Conservation (phyloP, 1,284 basidiomycete species). For the Lentinus polychrous region DNA sequence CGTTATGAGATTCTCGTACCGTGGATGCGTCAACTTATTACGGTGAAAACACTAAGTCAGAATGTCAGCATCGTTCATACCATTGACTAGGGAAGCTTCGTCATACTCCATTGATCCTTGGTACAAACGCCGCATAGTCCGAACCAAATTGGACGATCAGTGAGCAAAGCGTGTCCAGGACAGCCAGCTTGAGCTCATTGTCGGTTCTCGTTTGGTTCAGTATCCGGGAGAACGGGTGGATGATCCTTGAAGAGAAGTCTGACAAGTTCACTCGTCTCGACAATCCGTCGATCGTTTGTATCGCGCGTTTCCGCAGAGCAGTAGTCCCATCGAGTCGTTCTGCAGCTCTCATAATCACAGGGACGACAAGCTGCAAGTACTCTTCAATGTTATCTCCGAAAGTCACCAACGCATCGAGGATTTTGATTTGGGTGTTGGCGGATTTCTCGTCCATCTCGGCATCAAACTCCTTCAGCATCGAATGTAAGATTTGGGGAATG, state of each 20-base stretch:
- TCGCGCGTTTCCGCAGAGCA: slow-evolving; percentile 80
- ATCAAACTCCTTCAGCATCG: slow-evolving; percentile 89
- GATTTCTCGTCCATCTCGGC: slow-evolving; percentile 78
- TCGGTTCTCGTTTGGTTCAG: slow-evolving; percentile 57
- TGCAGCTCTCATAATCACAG: slow-evolving; percentile 89
- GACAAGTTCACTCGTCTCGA: slow-evolving; percentile 96
- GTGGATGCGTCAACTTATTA: slow-evolving; percentile 77
- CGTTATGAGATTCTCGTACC: slow-evolving; percentile 85
- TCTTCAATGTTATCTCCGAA: slow-evolving; percentile 98
- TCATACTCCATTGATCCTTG: slow-evolving; percentile 90
- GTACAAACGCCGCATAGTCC: slow-evolving; percentile 96
- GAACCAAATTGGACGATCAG: slow-evolving; percentile 91
- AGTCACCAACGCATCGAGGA: slow-evolving; percentile 90
- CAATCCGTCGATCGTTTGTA: slow-evolving; percentile 88
- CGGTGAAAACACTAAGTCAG: slow-evolving; percentile 73
- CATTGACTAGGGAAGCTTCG: not conserved
- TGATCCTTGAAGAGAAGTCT: slow-evolving; percentile 97
- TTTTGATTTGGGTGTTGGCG: slow-evolving; percentile 78
- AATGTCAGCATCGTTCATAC: too few relatives aligned
- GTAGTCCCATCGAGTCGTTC: slow-evolving; percentile 78
- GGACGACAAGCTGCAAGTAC: slow-evolving; percentile 95
- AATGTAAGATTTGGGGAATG: slow-evolving; percentile 87
- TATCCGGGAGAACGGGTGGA: slow-evolving; percentile 91
- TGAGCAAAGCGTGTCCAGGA: slow-evolving; percentile 93
- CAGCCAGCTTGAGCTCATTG: slow-evolving; percentile 80